Evolutionary conservation across 768 basidiomycete species (phyloP).

Genomic region (Agaricus bisporus): DNA sequence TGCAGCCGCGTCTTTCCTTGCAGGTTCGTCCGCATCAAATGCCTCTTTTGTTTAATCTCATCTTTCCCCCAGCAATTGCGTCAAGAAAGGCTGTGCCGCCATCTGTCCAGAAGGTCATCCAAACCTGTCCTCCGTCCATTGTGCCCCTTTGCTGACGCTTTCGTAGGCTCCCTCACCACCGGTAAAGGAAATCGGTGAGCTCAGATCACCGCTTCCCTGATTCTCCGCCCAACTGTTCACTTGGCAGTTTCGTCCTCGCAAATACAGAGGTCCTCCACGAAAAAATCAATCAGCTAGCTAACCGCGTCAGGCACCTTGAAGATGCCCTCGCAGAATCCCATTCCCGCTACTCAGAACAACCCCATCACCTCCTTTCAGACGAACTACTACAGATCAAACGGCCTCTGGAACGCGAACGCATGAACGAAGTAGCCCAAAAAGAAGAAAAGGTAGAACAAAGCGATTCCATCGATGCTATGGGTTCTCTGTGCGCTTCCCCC

Average conservation of each 20-base stretch:
- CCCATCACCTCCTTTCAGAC: slow-evolving; percentile 54
- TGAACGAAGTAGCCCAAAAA: slow-evolving; percentile 28
- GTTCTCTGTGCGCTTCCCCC: slow-evolving; percentile 43
- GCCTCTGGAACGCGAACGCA: slow-evolving; percentile 57
- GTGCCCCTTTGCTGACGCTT: slow-evolving; percentile 3
- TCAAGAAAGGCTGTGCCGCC: slow-evolving; percentile 51
- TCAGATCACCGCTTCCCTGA: not conserved
- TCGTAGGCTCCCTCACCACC: slow-evolving; percentile 58
- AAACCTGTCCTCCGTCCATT: slow-evolving; percentile 2
- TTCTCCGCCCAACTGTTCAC: not conserved
- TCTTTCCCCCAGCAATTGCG: slow-evolving; percentile 38
- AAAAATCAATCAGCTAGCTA: slow-evolving; percentile 55
- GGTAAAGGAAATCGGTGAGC: slow-evolving; percentile 66
- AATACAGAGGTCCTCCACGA: slow-evolving; percentile 67
- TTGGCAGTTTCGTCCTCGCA: slow-evolving; percentile 57
- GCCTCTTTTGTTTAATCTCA: slow-evolving; percentile 11
- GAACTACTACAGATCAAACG: slow-evolving; percentile 61
- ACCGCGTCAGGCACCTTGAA: slow-evolving; percentile 61
- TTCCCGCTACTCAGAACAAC: slow-evolving; percentile 35
- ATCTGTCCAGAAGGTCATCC: slow-evolving; percentile 61
- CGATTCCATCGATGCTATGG: slow-evolving; percentile 58
- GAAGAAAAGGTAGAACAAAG: slow-evolving; percentile 41
- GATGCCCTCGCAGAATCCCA: slow-evolving; percentile 57
- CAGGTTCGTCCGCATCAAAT: slow-evolving; percentile 31
- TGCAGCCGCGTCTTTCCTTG: slow-evolving; percentile 65